Evolutionary conservation across 2,329 filamentous ascomycete genomes (phyloP).

Genomic region (Trichoderma sp.): DNA sequence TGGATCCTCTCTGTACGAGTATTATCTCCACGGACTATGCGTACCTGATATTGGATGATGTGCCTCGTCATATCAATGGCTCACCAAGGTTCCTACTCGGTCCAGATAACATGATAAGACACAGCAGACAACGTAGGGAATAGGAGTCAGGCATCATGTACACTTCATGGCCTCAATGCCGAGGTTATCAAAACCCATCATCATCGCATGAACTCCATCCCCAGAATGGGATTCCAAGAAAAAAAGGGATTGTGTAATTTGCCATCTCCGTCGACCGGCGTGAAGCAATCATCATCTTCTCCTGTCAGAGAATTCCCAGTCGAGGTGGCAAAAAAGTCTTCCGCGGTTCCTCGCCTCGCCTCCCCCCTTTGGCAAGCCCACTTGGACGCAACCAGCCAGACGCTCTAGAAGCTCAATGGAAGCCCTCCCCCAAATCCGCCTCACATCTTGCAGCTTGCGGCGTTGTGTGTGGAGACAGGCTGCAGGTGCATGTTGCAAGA

Average conservation of each 20-base stretch:
- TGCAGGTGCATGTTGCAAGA: not conserved
- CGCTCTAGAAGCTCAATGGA: slow-evolving; percentile 25
- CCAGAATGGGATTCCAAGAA: no score
- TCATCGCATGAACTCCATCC: not conserved
- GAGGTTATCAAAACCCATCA: not conserved
- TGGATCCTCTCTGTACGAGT: not conserved
- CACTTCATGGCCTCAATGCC: not conserved
- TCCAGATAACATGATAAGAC: not conserved
- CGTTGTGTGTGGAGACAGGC: slow-evolving; percentile 1
- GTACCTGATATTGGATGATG: no score
- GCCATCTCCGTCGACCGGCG: no score
- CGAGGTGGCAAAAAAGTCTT: not conserved
- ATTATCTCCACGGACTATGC: no score
- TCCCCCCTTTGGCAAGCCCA: not conserved
- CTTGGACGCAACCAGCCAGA: not conserved
- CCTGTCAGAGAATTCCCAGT: not conserved
- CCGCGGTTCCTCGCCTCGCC: no score
- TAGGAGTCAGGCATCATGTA: not conserved
- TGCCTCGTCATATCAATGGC: not conserved
- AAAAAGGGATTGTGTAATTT: no score
- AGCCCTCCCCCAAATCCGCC: not conserved
- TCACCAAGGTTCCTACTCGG: no score
- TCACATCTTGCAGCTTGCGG: slow-evolving; percentile 12
- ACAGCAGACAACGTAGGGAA: not conserved
- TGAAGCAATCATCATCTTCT: no score